Evolutionary conservation across 345 rosid genomes (phyloP), one percentile per base, ranked within the genome.

Genomic region (Eucalyptus grandis): DNA sequence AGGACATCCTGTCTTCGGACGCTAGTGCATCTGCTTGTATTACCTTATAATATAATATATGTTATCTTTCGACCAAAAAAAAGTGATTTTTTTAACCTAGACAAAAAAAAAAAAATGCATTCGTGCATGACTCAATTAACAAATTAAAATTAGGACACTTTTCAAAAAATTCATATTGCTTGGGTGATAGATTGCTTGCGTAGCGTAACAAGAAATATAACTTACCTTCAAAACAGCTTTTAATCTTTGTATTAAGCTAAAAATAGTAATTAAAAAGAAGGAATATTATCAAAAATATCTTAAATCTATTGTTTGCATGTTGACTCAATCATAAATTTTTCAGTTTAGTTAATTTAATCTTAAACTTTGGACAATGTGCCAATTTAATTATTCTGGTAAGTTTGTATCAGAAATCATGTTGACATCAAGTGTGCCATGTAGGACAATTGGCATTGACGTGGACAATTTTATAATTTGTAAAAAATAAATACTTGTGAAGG

Each of bases 391-490:
- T 62, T 13, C 0, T 30, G 0, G 15, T 12, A 1, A 62, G 13
- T 62, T 12, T 60, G 30, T 30, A 27, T 30, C 1, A 27, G 0
- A 62, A 62, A 6, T 62, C 8, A 62, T 56, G 6, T 4, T 0
- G 3, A 56, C 30, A 24, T 56, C 4, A 24, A 22, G 6, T 4
- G 12, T 22, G 30, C 0, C 62, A 56, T 0, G 1, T 56, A 56
- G 4, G 12, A 56, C 1, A 7, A 0, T 19, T 53, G 4, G 0
- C 1, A 1, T 0, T 7, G 9, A 8, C 1, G 1, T 53, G 4
- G 0, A 53, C 0, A 17, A 7, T 53, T 53, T 53, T 8, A 19
- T 19, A 31, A 31, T 60, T 60, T 60, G 31, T 58, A 60, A 60
- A 53, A 53, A 53, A 21, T 53, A 53, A 53, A 21, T 19, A 53